phyloP scores from a whole-genome alignment of 1,139 yeast species.

The Candida sp. region DNA sequence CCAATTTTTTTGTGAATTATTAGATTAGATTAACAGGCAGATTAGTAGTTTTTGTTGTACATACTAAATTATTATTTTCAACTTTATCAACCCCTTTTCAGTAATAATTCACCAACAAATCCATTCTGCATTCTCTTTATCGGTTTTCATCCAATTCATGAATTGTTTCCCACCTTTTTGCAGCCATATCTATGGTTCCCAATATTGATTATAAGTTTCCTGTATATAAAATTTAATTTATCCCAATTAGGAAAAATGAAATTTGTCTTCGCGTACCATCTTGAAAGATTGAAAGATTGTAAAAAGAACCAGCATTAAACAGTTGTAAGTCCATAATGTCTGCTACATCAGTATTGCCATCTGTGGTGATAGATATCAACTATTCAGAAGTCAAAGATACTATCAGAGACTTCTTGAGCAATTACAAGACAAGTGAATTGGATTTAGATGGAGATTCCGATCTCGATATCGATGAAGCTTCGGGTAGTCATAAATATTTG shows the following conservation, averaged over 20 bases:
- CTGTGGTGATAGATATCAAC: slow-evolving; percentile 60
- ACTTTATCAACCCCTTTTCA: no score
- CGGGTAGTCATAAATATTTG: slow-evolving; percentile 56
- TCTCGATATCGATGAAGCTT: slow-evolving; percentile 7
- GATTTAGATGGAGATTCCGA: slow-evolving; percentile 17
- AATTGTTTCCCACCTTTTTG: neutral
- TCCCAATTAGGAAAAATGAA: slow-evolving; percentile 7
- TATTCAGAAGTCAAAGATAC: slow-evolving; percentile 52
- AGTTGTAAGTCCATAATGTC: slow-evolving; percentile 15
- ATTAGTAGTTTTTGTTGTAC: no score
- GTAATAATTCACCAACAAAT: no score
- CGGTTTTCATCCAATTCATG: neutral
- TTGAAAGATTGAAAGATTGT: neutral
- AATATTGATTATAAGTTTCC: neutral
- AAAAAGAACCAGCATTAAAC: neutral
- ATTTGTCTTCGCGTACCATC: neutral
- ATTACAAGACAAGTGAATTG: slow-evolving; percentile 47
- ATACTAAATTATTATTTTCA: no score
- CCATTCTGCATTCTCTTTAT: no score
- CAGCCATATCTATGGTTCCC: neutral
- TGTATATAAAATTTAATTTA: slow-evolving; percentile 4
- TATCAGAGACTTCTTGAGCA: slow-evolving; percentile 56
- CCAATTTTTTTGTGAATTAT: no score
- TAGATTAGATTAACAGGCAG: no score
- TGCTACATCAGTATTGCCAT: slow-evolving; percentile 44